Conservation (phyloP, 768 basidiomycete species). For the Lanmaoa pseudosensibilis region DNA sequence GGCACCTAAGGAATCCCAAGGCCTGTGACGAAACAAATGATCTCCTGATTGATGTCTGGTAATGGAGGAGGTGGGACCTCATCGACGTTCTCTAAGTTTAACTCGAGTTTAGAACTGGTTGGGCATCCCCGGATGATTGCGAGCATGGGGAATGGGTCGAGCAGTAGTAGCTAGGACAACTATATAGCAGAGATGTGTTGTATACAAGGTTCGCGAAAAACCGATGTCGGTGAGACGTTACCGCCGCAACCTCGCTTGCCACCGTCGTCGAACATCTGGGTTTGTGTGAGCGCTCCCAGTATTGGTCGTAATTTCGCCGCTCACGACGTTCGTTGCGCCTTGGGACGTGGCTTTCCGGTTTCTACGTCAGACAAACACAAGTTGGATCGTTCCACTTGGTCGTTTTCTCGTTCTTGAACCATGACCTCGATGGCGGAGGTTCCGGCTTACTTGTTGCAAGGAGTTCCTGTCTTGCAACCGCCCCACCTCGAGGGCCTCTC, state of each 20-base stretch:
- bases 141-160: constrained; percentile 1
- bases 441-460: constrained; percentile 71
- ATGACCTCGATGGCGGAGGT: constrained; percentile 74
- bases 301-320: constrained; percentile 19
- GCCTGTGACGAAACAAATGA: constrained; percentile 4
- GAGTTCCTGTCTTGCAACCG: constrained; percentile 72
- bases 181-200: constrained; percentile 4
- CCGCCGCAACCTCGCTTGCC: constrained; percentile 26
- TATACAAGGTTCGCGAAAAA: constrained; percentile 22
- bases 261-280: constrained; percentile 12
- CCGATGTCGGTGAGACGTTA: constrained; percentile 24
- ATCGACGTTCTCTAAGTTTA: not conserved
- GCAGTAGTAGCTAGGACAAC: constrained; percentile 18
- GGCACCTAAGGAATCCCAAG: not conserved
- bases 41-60: constrained; percentile 9
- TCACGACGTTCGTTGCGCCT: constrained; percentile 24
- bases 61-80: not conserved
- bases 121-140: not conserved
- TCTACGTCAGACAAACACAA: constrained; percentile 20
- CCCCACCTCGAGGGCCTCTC: constrained; percentile 70
- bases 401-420: constrained; percentile 30
- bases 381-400: constrained; percentile 15
- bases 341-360: constrained; percentile 18
- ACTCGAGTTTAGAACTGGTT: not conserved
- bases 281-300: constrained; percentile 22